phyloP scores from a whole-genome alignment of 495 filamentous ascomycete species.

The Glutinoglossum americanum region DNA sequence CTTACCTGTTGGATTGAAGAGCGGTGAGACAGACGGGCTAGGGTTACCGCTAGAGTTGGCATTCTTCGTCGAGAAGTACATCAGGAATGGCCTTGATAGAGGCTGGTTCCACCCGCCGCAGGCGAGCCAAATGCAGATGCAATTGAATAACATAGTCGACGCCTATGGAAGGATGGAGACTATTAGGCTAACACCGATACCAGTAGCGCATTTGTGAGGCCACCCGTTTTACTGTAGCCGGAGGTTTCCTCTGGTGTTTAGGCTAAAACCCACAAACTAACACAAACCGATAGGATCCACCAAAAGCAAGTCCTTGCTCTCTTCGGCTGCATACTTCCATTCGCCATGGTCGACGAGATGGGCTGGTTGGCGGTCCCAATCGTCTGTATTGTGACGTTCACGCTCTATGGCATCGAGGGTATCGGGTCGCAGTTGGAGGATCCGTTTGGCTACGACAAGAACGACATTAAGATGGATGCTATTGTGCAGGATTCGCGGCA shows the following conservation, averaged over 20 bases:
- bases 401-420: conserved; percentile 52
- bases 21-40: conserved; percentile 41
- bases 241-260: no score
- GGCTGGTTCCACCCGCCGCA: conserved; percentile 40
- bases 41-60: conserved; percentile 44
- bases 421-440: conserved; percentile 57
- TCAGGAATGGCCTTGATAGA: conserved; percentile 35
- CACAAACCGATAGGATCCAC: conserved; percentile 35
- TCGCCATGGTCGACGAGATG: conserved; percentile 51
- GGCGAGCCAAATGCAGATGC: conserved; percentile 37
- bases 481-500: conserved; percentile 43
- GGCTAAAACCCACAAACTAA: no score
- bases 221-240: no score
- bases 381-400: conserved; percentile 45
- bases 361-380: conserved; percentile 50
- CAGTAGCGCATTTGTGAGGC: conserved; percentile 46
- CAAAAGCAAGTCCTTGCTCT: conserved; percentile 55
- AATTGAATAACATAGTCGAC: conserved; percentile 38
- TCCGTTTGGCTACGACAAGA: conserved; percentile 52
- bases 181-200: conserved; percentile 48
- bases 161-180: conserved; percentile 58
- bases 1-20: conserved; percentile 34
- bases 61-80: conserved; percentile 46
- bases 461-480: conserved; percentile 63
- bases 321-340: conserved; percentile 50